Evolutionary conservation across 2,329 filamentous ascomycete genomes (phyloP), one percentile per base, ranked within the genome.

Genomic region (Xylaria sp.): DNA sequence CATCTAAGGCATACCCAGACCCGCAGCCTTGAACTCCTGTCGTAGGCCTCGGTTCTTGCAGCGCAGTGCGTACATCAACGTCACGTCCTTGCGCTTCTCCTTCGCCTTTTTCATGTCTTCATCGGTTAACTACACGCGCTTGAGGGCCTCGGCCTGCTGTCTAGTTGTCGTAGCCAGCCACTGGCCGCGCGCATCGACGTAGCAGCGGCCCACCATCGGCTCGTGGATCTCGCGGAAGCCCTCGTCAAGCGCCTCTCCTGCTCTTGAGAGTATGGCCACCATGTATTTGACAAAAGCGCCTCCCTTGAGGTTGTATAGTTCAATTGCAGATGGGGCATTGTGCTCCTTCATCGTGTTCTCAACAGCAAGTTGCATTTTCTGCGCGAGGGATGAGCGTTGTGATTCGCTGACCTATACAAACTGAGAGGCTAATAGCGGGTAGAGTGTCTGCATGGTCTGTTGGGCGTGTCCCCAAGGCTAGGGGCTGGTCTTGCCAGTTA

Each of bases 1-100:
- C n/a, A 9, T 31, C 40, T 57, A 58, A 53, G 60, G 60, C 60
- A 63, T 60, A 25, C 52, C 4, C 31, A 63, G 52, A 5, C 33
- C 33, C 31, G 40, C 43, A 42, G 51, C 61, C 40, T 37, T 37
- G 46, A 60, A 57, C 57, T 47, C 42, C 21, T 21, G 19, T 42
- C 31, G 47, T 38, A 3, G 37, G n/a, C 4, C 9, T 14, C 8
- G 11, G 17, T 37, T 17, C 28, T 2, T 17, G 19, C 61, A 63
- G 4, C 61, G 61, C 17, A 12, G 12, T 21, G 33, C 7, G 40
- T 55, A 60, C 8, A 60, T 43, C 1, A 28, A 2, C 21, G 5
- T 33, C 57, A 42, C 21, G 51, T 53, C 17, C 21, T 1, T 25
- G 4, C 52, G 51, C 14, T 23, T 17, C 1, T 31, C 21, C 14